Percentiles rank a stretch among this genome's conserved stretches.
These are phyloP conservation scores for Thermomyces lanuginosus DNA, from an alignment of 2,329 filamentous ascomycete species.

Conservation along the genomic window DNA sequence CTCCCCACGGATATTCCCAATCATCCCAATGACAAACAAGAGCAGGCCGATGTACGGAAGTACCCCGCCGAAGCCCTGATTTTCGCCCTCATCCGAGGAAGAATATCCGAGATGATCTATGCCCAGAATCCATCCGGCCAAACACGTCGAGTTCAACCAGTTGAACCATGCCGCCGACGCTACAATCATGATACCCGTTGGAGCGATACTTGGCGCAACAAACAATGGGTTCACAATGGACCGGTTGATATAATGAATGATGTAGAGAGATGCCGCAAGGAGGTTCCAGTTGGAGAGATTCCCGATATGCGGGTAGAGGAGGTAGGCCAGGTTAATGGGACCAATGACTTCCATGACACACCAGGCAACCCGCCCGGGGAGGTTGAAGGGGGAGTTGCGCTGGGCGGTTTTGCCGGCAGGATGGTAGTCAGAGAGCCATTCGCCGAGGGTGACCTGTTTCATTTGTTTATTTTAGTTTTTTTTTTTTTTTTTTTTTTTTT, in stretches of 20 bases:
- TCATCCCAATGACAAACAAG: slow-evolving; percentile 60
- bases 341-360: slow-evolving; percentile 72
- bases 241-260: slow-evolving; percentile 81
- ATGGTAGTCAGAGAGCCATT: slow-evolving; percentile 69
- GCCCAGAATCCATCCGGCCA: slow-evolving; percentile 68
- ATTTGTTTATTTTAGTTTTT: slow-evolving; percentile 5
- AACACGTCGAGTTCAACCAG: slow-evolving; percentile 56
- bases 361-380: slow-evolving; percentile 83
- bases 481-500: too few relatives aligned
- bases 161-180: slow-evolving; percentile 55
- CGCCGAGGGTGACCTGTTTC: slow-evolving; percentile 48
- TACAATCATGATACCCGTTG: slow-evolving; percentile 59
- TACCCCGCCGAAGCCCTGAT: slow-evolving; percentile 33
- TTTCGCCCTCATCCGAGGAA: slow-evolving; percentile 7
- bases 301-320: slow-evolving; percentile 46
- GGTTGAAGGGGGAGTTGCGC: slow-evolving; percentile 49
- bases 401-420: slow-evolving; percentile 85
- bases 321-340: slow-evolving; percentile 61
- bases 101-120: slow-evolving; percentile 39
- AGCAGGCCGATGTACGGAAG: slow-evolving; percentile 47
- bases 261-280: slow-evolving; percentile 30
- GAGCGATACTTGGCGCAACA: slow-evolving; percentile 77
- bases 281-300: slow-evolving; percentile 18
- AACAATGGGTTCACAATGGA: slow-evolving; percentile 67
- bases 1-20: slow-evolving; percentile 76